Conservation (phyloP, 139 green algal species). For the Deuterostichococcus epilithicus region DNA sequence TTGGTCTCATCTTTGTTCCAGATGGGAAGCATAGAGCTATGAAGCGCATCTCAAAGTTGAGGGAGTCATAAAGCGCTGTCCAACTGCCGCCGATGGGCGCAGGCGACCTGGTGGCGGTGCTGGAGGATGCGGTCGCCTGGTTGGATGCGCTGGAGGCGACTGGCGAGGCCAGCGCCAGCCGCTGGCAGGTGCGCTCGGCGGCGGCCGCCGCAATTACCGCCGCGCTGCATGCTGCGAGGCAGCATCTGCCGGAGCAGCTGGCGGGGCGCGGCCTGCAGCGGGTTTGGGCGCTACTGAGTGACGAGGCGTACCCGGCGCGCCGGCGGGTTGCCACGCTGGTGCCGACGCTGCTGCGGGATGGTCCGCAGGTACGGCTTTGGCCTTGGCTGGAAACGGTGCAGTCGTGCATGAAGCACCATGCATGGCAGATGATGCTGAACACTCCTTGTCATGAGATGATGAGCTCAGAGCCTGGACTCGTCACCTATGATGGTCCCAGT, state of each 20-base stretch:
- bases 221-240: not conserved
- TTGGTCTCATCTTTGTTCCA: too few species aligned
- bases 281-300: not conserved
- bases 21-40: too few species aligned
- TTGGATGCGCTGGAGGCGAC: not conserved
- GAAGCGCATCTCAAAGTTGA: too few species aligned
- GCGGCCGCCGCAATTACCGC: not conserved
- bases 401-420: not conserved
- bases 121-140: conserved; percentile 18
- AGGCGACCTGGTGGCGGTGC: not conserved
- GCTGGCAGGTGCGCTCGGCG: not conserved
- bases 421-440: too few species aligned
- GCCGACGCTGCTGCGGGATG: not conserved
- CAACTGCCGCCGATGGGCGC: too few species aligned
- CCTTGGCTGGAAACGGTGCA: not conserved
- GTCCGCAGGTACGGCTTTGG: not conserved
- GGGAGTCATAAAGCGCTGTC: too few species aligned
- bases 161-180: not conserved
- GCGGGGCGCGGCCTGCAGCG: not conserved
- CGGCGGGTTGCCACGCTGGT: conserved; percentile 9
- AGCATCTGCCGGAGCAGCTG: conserved; percentile 19
- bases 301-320: conserved; percentile 12
- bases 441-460: not conserved
- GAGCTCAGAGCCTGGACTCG: too few species aligned
- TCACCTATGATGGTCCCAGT: too few species aligned